These are phyloP conservation scores for Cinchona pubescens DNA, from an alignment of 257 asterid species.

Conservation along the genomic window DNA sequence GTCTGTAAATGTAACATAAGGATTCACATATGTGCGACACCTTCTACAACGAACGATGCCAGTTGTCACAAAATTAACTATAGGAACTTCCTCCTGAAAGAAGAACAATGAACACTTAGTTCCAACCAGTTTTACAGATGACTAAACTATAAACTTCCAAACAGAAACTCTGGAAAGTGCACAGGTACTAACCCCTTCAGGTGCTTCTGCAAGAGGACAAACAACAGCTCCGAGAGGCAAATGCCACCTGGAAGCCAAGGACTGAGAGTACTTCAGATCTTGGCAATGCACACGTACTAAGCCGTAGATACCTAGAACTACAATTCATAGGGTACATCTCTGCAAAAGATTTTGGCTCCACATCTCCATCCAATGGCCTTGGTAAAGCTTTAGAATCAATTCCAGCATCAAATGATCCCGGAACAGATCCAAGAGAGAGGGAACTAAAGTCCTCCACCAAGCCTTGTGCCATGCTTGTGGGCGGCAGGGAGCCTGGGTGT, in stretches of 20 bases:
- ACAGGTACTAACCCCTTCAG: conserved; percentile 68
- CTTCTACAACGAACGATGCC: conserved; percentile 85
- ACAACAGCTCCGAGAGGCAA: conserved; percentile 92
- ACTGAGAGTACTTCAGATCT: conserved; percentile 85
- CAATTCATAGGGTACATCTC: conserved; percentile 80
- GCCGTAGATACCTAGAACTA: conserved; percentile 59
- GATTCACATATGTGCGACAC: conserved; percentile 88
- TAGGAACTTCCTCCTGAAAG: conserved; percentile 85
- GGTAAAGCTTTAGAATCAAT: conserved; percentile 69
- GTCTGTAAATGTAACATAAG: conserved; percentile 68
- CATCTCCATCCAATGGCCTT: conserved; percentile 88
- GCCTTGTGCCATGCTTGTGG: conserved; percentile 47
- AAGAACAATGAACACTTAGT: conserved; percentile 19
- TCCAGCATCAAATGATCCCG: conserved; percentile 86
- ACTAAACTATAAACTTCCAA: neutral
- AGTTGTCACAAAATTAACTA: conserved; percentile 69
- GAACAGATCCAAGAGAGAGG: conserved; percentile 82
- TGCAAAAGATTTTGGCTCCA: conserved; percentile 56
- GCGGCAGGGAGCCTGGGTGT: conserved; percentile 57
- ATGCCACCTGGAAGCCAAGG: conserved; percentile 93
- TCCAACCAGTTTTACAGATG: neutral
- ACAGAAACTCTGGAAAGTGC: conserved; percentile 2
- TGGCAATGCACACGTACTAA: conserved; percentile 80
- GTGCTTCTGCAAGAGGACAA: conserved; percentile 90
- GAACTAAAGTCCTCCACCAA: conserved; percentile 84